Percentiles rank a stretch among this genome's conserved stretches.
phyloP scores from a whole-genome alignment of 345 rosid species.

The Linum tenue region DNA sequence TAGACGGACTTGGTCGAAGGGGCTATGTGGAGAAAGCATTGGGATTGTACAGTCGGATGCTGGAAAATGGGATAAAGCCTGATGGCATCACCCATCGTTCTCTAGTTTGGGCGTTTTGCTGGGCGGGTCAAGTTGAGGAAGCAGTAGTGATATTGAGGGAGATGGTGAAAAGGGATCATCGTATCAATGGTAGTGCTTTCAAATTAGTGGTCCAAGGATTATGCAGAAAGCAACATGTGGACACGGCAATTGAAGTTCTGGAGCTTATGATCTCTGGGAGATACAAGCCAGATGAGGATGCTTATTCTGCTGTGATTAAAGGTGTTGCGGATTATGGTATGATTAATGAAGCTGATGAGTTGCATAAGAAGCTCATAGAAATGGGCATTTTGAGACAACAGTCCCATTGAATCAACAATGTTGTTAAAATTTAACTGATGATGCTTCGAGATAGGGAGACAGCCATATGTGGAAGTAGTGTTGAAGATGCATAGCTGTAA shows the following conservation, averaged over 20 bases:
- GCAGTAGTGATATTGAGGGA: slow-evolving; percentile 47
- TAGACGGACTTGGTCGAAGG: slow-evolving; percentile 55
- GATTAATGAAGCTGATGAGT: slow-evolving; percentile 44
- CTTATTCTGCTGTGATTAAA: slow-evolving; percentile 34
- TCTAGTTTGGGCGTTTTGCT: slow-evolving; percentile 60
- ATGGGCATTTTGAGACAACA: neutral
- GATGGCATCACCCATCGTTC: slow-evolving; percentile 70
- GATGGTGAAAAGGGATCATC: slow-evolving; percentile 42
- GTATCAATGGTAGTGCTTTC: slow-evolving; percentile 40
- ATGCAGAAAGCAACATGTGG: slow-evolving; percentile 49
- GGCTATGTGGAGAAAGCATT: slow-evolving; percentile 47
- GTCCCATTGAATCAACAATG: no score
- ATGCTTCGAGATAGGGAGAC: no score
- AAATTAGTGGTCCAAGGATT: slow-evolving; percentile 43
- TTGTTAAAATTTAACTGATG: no score
- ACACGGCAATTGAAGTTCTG: slow-evolving; percentile 54
- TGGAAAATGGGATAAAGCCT: slow-evolving; percentile 41
- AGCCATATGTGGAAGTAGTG: no score
- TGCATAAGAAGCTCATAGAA: slow-evolving; percentile 41
- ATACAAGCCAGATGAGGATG: slow-evolving; percentile 39
- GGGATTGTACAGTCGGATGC: slow-evolving; percentile 44
- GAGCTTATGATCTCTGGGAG: slow-evolving; percentile 54
- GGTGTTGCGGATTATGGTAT: slow-evolving; percentile 55
- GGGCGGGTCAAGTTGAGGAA: slow-evolving; percentile 37
- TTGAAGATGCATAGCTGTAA: no score